Evolutionary conservation across 1,284 basidiomycete genomes (phyloP), one percentile per base, ranked within the genome.

Genomic region (Moesziomyces sp.): DNA sequence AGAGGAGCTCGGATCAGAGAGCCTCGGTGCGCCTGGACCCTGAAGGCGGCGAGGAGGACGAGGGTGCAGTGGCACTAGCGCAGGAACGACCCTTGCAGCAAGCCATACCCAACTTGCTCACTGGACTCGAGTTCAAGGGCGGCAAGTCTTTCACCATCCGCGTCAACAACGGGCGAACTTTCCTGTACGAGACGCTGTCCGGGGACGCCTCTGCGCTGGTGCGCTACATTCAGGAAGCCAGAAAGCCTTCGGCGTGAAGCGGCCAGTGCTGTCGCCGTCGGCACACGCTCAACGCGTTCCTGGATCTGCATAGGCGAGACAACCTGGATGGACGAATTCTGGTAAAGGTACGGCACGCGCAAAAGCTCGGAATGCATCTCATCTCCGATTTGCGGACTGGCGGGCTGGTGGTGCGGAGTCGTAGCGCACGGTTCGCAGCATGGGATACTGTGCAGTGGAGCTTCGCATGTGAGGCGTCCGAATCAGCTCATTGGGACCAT

Each of bases 171-270:
- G 64, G 58, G 6, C 40, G 62, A 18, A 59, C 51, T 14, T 79
- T 74, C 19, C 23, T 73, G 13, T 83, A 79, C 46, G 80, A 83
- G 26, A 78, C 80, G 34, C 61, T 78, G 0, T 43, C 70, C 4
- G 78, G 81, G 1, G 81, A 82, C 55, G 73, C 78, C 3, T 43
- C 57, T 8, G 72, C 59, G 45, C 64, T 80, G 68, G 66, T 80
- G 9, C 49, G 62, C 18, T 60, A 58, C 47, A 82, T 82, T 40
- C 72, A 53, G 43, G 75, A 77, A 35, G 65, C 62, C 3, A 54
- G 65, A 23, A 45, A 49, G 42, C 14, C 50, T 11, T 14, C 45
- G 14, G n/a, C 19, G 2, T 58, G 48, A 46, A 19, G 28, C 28
- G 13, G 28, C 19, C 11, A 16, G n/a, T n/a, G 7, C 7, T 21